Percentiles rank a stretch among this genome's conserved stretches.
Evolutionary conservation across 129 eudicot genomes (phyloP).

Genomic region (Flaveria brownii): DNA sequence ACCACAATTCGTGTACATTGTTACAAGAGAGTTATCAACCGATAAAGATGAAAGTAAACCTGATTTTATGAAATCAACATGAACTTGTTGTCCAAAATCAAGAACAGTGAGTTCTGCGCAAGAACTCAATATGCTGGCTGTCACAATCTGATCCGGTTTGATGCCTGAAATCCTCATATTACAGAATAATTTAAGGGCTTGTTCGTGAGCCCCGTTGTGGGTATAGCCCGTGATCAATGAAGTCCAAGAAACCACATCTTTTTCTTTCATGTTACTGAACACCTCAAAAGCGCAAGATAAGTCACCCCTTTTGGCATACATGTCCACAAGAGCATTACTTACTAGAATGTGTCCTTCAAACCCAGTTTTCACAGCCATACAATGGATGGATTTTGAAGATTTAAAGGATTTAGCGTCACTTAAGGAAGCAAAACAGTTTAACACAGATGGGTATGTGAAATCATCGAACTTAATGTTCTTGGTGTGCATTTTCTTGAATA

Average conservation of each 20-base stretch:
- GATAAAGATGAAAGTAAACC: slow-evolving; percentile 57
- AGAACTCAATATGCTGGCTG: slow-evolving; percentile 61
- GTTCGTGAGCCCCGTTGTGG: slow-evolving; percentile 48
- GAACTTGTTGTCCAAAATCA: slow-evolving; percentile 75
- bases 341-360: slow-evolving; percentile 43
- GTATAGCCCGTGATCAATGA: slow-evolving; percentile 67
- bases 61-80: slow-evolving; percentile 50
- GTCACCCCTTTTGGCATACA: slow-evolving; percentile 71
- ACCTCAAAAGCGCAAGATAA: slow-evolving; percentile 43
- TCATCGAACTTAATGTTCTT: slow-evolving; percentile 59
- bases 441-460: slow-evolving; percentile 69
- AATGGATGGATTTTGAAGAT: slow-evolving; percentile 55
- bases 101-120: slow-evolving; percentile 66
- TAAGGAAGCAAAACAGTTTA: slow-evolving; percentile 52
- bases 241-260: slow-evolving; percentile 85
- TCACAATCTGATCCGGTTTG: slow-evolving; percentile 55
- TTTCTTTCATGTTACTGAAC: slow-evolving; percentile 46
- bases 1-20: slow-evolving; percentile 75
- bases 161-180: slow-evolving; percentile 58
- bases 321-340: slow-evolving; percentile 74
- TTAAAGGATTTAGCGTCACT: slow-evolving; percentile 37
- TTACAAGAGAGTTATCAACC: slow-evolving; percentile 64
- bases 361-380: slow-evolving; percentile 65
- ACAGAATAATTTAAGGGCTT: slow-evolving; percentile 59
- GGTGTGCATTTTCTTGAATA: slow-evolving; percentile 59